A percentile compares a stretch with the other conserved stretches of the same genome.
These are phyloP conservation scores for Saussurea involucrata DNA, from an alignment of 129 eudicot species.

Conservation along the genomic window DNA sequence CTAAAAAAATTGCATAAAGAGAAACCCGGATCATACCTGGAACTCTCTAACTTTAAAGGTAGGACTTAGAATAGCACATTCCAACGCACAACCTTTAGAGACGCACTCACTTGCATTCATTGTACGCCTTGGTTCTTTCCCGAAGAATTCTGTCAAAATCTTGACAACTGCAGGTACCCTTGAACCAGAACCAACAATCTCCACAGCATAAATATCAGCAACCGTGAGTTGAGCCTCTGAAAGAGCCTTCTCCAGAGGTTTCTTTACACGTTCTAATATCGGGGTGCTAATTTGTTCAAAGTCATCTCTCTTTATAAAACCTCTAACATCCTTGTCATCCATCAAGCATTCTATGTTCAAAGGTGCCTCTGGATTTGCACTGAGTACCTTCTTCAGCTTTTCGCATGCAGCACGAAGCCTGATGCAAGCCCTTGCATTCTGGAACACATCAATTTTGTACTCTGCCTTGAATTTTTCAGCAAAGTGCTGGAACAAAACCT, in stretches of 20 bases:
- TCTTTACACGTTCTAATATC: conserved; percentile 82
- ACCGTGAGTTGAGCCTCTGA: conserved; percentile 64
- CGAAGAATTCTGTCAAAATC: conserved; percentile 83
- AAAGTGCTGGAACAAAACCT: conserved; percentile 78
- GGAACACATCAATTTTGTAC: conserved; percentile 75
- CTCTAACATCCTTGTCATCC: conserved; percentile 86
- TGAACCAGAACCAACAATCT: conserved; percentile 93
- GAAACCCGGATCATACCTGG: conserved; percentile 40
- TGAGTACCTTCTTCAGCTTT: conserved; percentile 81
- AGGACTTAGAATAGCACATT: conserved; percentile 91
- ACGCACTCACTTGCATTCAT: conserved; percentile 98
- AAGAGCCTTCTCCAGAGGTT: conserved; percentile 84
- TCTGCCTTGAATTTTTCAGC: conserved; percentile 79
- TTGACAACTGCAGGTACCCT: conserved; percentile 80
- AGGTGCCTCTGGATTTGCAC: conserved; percentile 98
- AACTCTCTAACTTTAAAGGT: conserved; percentile 89
- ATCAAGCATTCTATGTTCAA: conserved; percentile 88
- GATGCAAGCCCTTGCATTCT: conserved; percentile 87
- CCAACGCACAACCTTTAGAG: conserved; percentile 80
- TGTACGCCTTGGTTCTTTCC: conserved; percentile 94
- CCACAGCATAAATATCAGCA: conserved; percentile 75
- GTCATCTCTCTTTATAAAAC: conserved; percentile 80
- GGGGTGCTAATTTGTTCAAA: conserved; percentile 84
- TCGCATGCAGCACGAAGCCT: conserved; percentile 90
- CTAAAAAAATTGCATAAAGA: background rate